Evolutionary conservation across 2,329 filamentous ascomycete genomes (phyloP).

Genomic region (Beauveria brongniartii): DNA sequence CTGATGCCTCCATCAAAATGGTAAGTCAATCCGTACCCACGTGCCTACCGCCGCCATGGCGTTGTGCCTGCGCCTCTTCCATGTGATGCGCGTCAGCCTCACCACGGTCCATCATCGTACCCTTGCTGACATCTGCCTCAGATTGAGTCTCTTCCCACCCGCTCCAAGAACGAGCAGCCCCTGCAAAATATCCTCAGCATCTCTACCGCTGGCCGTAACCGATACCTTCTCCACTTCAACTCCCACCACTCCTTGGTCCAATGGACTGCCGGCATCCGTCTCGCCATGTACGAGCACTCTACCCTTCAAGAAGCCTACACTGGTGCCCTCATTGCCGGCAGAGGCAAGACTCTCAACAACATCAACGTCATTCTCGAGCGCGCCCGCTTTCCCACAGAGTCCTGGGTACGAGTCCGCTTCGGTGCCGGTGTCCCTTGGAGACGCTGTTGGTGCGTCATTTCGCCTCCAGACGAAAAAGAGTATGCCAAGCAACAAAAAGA

Average conservation of each 20-base stretch:
- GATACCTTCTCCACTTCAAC: slow-evolving; percentile 93
- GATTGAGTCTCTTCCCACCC: slow-evolving; percentile 85
- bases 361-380: slow-evolving; percentile 85
- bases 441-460: slow-evolving; percentile 92
- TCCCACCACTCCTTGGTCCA: slow-evolving; percentile 87
- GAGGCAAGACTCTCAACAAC: slow-evolving; percentile 82
- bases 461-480: slow-evolving; percentile 90
- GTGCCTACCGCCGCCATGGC: neutral
- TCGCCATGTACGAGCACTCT: slow-evolving; percentile 90
- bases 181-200: slow-evolving; percentile 93
- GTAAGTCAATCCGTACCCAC: slow-evolving; percentile 39
- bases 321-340: slow-evolving; percentile 88
- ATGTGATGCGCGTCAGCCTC: neutral
- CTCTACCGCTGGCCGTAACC: slow-evolving; percentile 90
- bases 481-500: slow-evolving; percentile 75
- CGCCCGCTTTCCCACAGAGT: slow-evolving; percentile 67
- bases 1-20: slow-evolving; percentile 97
- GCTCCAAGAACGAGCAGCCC: slow-evolving; percentile 65
- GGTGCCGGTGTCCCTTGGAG: slow-evolving; percentile 94
- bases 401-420: slow-evolving; percentile 93
- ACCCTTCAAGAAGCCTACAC: slow-evolving; percentile 95
- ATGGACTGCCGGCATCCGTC: slow-evolving; percentile 90
- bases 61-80: neutral
- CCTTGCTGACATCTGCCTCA: slow-evolving; percentile 24
- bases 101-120: neutral